These are phyloP conservation scores for Flammula alnicola DNA, from an alignment of 1,284 basidiomycete species.

Conservation along the genomic window DNA sequence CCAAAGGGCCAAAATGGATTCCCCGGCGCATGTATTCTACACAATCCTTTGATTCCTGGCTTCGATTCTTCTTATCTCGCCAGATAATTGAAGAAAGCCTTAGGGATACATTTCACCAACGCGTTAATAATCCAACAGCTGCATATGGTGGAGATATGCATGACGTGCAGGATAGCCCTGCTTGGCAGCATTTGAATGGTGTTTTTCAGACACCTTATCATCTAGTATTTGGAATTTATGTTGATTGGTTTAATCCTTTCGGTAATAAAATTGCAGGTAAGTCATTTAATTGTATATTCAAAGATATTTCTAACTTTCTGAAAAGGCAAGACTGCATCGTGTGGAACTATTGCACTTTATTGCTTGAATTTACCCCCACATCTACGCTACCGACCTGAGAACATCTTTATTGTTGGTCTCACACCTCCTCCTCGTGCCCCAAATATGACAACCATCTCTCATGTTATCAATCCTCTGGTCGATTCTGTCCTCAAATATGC, in stretches of 20 bases:
- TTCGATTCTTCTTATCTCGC: no score
- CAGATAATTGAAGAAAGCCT: no score
- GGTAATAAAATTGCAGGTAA: slow-evolving; percentile 28
- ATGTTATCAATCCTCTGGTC: slow-evolving; percentile 19
- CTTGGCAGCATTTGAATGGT: no score
- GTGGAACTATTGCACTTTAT: slow-evolving; percentile 18
- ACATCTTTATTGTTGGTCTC: slow-evolving; percentile 23
- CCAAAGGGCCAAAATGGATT: no score
- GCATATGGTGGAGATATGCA: no score
- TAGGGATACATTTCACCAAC: no score
- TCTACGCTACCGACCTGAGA: slow-evolving; percentile 17
- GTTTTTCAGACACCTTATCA: slow-evolving; percentile 10
- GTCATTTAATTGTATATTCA: no score
- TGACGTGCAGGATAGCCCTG: no score
- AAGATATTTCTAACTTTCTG: no score
- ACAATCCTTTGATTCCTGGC: no score
- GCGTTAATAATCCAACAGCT: no score
- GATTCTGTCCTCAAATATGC: slow-evolving; percentile 17
- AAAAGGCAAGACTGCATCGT: slow-evolving; percentile 6
- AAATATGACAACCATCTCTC: slow-evolving; percentile 15
- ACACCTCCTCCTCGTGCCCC: slow-evolving; percentile 24
- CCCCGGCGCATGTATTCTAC: no score
- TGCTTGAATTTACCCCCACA: slow-evolving; percentile 25
- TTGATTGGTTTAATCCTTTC: slow-evolving; percentile 40
- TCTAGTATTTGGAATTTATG: slow-evolving; percentile 35